A percentile compares a stretch with the other conserved stretches of the same genome.
Evolutionary conservation across 2,329 filamentous ascomycete genomes (phyloP).

Genomic region (Ascochyta lentis): DNA sequence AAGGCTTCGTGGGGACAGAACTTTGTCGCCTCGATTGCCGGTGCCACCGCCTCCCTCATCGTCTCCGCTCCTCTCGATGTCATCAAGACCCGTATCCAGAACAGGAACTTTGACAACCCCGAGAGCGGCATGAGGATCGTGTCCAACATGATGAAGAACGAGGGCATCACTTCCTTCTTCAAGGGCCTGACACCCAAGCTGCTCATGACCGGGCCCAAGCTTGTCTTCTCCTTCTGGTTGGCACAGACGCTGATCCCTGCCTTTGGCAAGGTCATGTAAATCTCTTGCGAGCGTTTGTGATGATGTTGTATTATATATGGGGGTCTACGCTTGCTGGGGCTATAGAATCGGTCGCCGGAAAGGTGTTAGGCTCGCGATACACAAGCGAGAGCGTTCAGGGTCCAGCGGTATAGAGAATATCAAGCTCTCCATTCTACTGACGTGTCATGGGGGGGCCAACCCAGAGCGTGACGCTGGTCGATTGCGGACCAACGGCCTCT

Average conservation of each 20-base stretch:
- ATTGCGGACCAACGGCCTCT: neutral
- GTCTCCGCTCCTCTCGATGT: conserved; percentile 99
- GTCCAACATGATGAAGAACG: conserved; percentile 89
- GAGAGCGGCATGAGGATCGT: conserved; percentile 93
- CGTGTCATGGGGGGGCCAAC: neutral
- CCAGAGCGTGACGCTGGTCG: neutral
- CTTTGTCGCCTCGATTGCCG: conserved; percentile 94
- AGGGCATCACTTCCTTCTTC: conserved; percentile 89
- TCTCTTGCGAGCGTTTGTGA: conserved; percentile 17
- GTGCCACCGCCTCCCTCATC: conserved; percentile 91
- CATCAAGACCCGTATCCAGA: conserved; percentile 97
- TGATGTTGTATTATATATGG: conserved; percentile 39
- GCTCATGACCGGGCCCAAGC: conserved; percentile 97
- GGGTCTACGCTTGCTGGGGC: conserved; percentile 25
- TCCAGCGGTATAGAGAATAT: conserved; percentile 10
- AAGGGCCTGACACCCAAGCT: conserved; percentile 97
- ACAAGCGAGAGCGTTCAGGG: conserved; percentile 13
- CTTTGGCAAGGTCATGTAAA: conserved; percentile 73
- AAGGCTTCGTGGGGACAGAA: conserved; percentile 93
- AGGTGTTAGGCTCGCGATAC: conserved; percentile 27
- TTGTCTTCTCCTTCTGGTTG: conserved; percentile 99
- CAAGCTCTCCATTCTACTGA: conserved; percentile 35
- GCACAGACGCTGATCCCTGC: conserved; percentile 97
- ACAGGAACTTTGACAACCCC: conserved; percentile 97
- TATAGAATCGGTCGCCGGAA: conserved; percentile 22